Evolutionary conservation across 371 early-diverging fungal species (phyloP), one percentile per base, ranked within the genome.

Genomic region (Mortierella sp.): DNA sequence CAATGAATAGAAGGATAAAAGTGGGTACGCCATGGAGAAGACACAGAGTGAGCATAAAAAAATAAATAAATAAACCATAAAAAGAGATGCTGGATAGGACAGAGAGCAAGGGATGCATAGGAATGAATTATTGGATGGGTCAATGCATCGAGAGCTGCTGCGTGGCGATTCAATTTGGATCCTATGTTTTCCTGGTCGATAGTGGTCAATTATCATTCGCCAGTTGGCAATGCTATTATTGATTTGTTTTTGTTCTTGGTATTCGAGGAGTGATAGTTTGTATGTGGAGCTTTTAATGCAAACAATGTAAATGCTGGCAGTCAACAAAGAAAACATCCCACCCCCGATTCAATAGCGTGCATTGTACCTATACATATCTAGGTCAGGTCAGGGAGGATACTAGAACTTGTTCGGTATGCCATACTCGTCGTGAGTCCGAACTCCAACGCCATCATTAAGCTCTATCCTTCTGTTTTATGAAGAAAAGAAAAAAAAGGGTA

Each of bases 21-120:
- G 63, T 26, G 47, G 26, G 26, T 35, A n/a, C n/a, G n/a, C n/a
- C n/a, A 35, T 32, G 61, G 20, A 20, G 28, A 49, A 35, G n/a
- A 6, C 54, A 9, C 22, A 22, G 24, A 40, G 24, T 24, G 62
- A 24, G 45, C 24, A 40, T 35, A 28, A 39, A 40, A 40, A n/a
- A 20, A 37, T 8, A 24, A 62, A 62, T 24, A 62, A 62, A 62
- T 16, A 26, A 45, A 62, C 43, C 43, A 22, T n/a, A 52, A 52
- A 52, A 22, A 12, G 18, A 55, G 55, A 26, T 11, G 24, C 20
- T 24, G 43, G 32, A 24, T 14, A 30, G 63, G 45, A 62, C 39
- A 43, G 32, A 26, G 66, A 65, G 55, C 66, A 65, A 65, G 66
- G 66, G 66, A 65, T 65, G 55, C 66, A 65, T 54, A 20, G 65